Conservation (phyloP, 371 early-diverging fungal genomes). For the Mucor velutinosus region DNA sequence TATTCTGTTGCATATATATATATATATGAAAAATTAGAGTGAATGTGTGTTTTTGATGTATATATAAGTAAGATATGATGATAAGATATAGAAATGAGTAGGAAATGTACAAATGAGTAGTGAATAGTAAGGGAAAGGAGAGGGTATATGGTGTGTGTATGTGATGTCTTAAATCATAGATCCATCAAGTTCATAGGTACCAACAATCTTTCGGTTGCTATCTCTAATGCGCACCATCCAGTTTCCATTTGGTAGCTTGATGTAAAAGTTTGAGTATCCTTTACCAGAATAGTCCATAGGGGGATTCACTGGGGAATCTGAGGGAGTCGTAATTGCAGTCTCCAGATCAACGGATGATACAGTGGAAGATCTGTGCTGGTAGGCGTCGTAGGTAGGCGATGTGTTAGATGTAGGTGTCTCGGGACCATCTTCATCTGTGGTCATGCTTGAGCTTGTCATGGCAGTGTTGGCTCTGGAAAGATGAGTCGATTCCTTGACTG, state of each 20-base stretch:
- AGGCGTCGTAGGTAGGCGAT: neutral
- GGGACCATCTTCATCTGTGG: conserved; percentile 1
- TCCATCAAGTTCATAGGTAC: conserved; percentile 40
- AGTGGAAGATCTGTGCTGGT: neutral
- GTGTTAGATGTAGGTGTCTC: conserved; percentile 2
- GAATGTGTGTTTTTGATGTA: neutral
- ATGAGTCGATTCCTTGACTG: neutral
- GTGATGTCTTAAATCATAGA: conserved; percentile 30
- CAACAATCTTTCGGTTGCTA: conserved; percentile 34
- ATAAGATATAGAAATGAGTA: neutral
- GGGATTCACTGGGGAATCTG: neutral
- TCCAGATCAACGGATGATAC: conserved; percentile 9
- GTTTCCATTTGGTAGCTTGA: conserved; percentile 40
- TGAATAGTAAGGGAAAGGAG: neutral
- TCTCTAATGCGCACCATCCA: conserved; percentile 38
- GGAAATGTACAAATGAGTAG: neutral
- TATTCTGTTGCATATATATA: neutral
- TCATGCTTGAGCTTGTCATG: conserved; percentile 10
- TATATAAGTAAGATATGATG: neutral
- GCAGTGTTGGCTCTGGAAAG: conserved; percentile 10
- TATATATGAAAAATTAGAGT: neutral
- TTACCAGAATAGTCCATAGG: conserved; percentile 18
- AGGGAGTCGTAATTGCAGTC: conserved; percentile 7
- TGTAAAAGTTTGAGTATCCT: conserved; percentile 43
- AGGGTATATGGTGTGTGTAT: neutral